Evolutionary conservation across 768 basidiomycete species (phyloP), one percentile per base, ranked within the genome.

Genomic region (Tricholoma terreum): DNA sequence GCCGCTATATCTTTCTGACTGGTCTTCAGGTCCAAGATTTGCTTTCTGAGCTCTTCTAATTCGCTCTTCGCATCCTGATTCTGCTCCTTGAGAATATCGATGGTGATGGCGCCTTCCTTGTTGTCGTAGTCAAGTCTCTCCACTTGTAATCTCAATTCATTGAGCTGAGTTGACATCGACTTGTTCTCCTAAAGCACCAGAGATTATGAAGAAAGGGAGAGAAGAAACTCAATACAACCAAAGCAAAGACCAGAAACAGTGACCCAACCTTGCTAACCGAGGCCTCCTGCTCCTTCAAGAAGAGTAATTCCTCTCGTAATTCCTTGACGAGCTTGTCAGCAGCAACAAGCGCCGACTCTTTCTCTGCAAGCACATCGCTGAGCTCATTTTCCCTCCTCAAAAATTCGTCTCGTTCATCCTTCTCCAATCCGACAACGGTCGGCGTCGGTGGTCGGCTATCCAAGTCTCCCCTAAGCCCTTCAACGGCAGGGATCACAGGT

Each of bases 391-490:
- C 97, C 59, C 97, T 75, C 69, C 85, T 86, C 73, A 99, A 74
- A 81, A 98, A 99, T 52, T 98, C 97, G 62, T 99, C 97, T 57
- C 95, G 78, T 75, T 99, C 97, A 65, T 98, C 97, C 77, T 94
- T 94, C 61, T 97, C 95, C 63, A 98, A 70, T 19, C 87, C 86
- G 54, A 90, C 80, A 40, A 89, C 89, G 6, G 91, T 92, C 12
- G 96, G 97, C 14, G 97, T 98, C 69, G 92, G 90, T 22, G 96
- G 94, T 55, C 97, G 78, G 67, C 90, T 92, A 57, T 90, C 87
- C 36, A 89, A 67, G 36, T 91, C 92, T 1, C 78, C 75, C 51
- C 87, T 78, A 52, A 94, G 73, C 45, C 88, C 81, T 66, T 94
- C 87, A 33, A 92, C 73, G 49, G 77, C 75, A 55, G 90, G 88